Base-by-base conservation (phyloP, 129 eudicot genomes). In the sunflower (Helianthus annuus) region DNA sequence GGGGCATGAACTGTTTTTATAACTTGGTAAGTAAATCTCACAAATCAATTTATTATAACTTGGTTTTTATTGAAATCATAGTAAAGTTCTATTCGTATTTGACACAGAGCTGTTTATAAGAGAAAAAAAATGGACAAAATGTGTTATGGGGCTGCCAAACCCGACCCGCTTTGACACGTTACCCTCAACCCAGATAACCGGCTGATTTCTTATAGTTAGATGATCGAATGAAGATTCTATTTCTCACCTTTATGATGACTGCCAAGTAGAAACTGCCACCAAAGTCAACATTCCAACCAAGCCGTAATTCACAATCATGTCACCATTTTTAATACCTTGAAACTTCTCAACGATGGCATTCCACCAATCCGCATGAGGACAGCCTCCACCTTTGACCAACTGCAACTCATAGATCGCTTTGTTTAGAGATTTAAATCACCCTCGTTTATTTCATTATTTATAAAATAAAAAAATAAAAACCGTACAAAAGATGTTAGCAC, bases 281-380 rank as follows among this genome's bases (percentile, higher is more conserved):
- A 88, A 46, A n/a, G 79, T 73, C 59, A 88, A 76, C 94, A 90
- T 74, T 66, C 84, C 58, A 59, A 81, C 69, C 78, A 95, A 83
- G 75, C 97, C 97, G 46, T 81, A 87, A 80, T 83, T 90, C 68
- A 90, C 91, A 52, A 81, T 29, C 51, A 34, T 67, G 76, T 95
- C 98, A 39, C 80, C 79, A 53, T 84, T 80, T 75, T 81, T 71
- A 29, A 85, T 66, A 51, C 79, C 74, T 19, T 80, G 89, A 78
- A 90, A 13, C 80, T 84, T 84, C 3, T 66, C 82, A 48, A 88
- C 69, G 12, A 90, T 24, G 34, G 27, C 46, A 72, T 48, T 64
- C 88, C 85, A 74, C n/a, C 64, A 44, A 6, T 65, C 86, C 1
- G 92, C 86, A 80, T 86, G 85, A 61, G 96, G 99, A 79, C 91